phyloP scores from a whole-genome alignment of 805 yeast genomes.

The Zygotorulaspora florentina region DNA sequence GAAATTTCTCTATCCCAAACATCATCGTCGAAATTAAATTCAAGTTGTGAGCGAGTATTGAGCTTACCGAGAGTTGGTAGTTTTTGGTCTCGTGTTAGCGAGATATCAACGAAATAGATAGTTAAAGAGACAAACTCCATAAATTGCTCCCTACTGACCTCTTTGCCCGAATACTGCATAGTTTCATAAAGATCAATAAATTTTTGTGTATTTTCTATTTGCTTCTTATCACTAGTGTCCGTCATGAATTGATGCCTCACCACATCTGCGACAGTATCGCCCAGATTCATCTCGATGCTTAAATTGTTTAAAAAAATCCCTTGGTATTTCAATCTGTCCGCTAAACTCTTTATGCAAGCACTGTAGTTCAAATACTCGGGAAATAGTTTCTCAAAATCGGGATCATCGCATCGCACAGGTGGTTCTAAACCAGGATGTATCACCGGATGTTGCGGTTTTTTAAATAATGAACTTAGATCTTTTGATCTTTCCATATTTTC shows the following conservation, averaged over 20 bases:
- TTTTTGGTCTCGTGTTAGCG: conserved; percentile 17
- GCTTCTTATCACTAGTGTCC: conserved; percentile 8
- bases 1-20: conserved; percentile 12
- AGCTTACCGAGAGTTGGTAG: conserved; percentile 5
- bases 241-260: conserved; percentile 21
- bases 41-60: conserved; percentile 10
- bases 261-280: conserved; percentile 27
- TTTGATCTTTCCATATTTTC: conserved; percentile 42
- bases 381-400: conserved; percentile 30
- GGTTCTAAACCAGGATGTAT: conserved; percentile 52
- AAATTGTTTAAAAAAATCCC: conserved; percentile 39
- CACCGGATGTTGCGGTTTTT: conserved; percentile 40
- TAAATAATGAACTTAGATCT: conserved; percentile 37
- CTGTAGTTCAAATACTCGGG: conserved; percentile 44
- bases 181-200: conserved; percentile 59
- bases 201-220: conserved; percentile 23
- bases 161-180: conserved; percentile 60
- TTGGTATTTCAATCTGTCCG: conserved; percentile 53
- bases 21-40: conserved; percentile 12
- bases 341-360: conserved; percentile 55
- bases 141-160: conserved; percentile 57
- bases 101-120: conserved; percentile 33
- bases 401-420: conserved; percentile 37
- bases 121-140: conserved; percentile 51
- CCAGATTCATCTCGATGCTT: conserved; percentile 25